A percentile compares a stretch with the other conserved stretches of the same genome.
Evolutionary conservation across 108 stramenopile species (phyloP).

Genomic region (Nitzschia sp.): DNA sequence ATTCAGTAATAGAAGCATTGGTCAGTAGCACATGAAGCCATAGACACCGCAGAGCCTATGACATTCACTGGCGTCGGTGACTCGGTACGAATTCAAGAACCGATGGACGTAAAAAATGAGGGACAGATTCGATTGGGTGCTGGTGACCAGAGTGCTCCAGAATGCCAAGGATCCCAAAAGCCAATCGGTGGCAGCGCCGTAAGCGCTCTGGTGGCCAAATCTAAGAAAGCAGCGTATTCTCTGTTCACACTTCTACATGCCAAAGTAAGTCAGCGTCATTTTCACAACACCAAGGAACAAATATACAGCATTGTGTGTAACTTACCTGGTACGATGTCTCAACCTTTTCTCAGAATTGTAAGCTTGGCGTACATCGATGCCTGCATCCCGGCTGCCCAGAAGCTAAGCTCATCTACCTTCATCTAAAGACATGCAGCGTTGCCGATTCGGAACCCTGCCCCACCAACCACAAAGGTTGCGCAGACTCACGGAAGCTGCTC

Average conservation of each 20-base stretch:
- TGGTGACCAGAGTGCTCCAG: not conserved
- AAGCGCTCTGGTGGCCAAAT: constrained; percentile 63
- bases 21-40: too few species aligned
- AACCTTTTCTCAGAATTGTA: constrained; percentile 56
- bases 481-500: constrained; percentile 78
- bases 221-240: constrained; percentile 81
- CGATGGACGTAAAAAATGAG: not conserved
- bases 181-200: constrained; percentile 33
- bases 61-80: not conserved
- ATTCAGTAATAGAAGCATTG: too few species aligned
- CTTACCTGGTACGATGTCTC: not conserved
- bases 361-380: constrained; percentile 49
- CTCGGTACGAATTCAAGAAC: too few species aligned
- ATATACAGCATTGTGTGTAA: not conserved
- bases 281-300: not conserved
- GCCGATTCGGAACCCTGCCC: constrained; percentile 56
- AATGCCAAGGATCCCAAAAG: not conserved
- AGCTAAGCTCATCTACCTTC: constrained; percentile 69
- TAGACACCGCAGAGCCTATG: too few species aligned
- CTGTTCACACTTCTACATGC: constrained; percentile 87
- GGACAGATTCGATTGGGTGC: not conserved
- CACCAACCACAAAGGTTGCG: constrained; percentile 64
- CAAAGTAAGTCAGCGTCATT: constrained; percentile 65
- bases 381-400: constrained; percentile 69
- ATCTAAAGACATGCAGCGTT: constrained; percentile 63